Evolutionary conservation across 345 rosid genomes (phyloP).

Genomic region (Jatropha curcas): DNA sequence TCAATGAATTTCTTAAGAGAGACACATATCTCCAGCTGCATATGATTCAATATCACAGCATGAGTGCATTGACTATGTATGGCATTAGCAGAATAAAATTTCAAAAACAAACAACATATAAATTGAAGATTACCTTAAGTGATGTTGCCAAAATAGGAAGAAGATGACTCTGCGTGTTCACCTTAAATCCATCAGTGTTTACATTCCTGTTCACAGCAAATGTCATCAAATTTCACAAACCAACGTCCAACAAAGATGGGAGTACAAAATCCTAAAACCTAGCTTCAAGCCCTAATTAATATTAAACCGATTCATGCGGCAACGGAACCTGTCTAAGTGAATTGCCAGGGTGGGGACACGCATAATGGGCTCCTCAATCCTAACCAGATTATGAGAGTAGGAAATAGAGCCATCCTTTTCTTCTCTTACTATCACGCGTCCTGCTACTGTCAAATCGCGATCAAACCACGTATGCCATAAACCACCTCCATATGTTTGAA

Average conservation of each 20-base stretch:
- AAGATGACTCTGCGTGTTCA: slow-evolving; percentile 85
- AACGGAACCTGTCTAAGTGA: slow-evolving; percentile 79
- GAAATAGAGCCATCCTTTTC: slow-evolving; percentile 56
- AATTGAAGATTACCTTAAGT: slow-evolving; percentile 55
- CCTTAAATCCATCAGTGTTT: slow-evolving; percentile 83
- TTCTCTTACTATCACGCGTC: slow-evolving; percentile 71
- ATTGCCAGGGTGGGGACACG: slow-evolving; percentile 93
- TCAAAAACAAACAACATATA: background rate
- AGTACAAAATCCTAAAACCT: slow-evolving; percentile 5
- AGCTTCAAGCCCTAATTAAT: background rate
- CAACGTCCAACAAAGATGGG: background rate
- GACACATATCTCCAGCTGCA: background rate
- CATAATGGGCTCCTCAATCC: slow-evolving; percentile 84
- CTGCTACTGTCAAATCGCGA: slow-evolving; percentile 94
- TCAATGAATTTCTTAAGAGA: too few species aligned
- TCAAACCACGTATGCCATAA: slow-evolving; percentile 99
- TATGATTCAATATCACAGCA: background rate
- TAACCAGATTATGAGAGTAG: slow-evolving; percentile 69
- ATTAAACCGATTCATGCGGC: background rate
- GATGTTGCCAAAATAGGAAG: slow-evolving; percentile 87
- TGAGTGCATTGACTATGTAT: too few species aligned
- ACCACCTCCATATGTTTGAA: slow-evolving; percentile 93
- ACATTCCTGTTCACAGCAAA: slow-evolving; percentile 54
- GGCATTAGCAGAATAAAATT: background rate
- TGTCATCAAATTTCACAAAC: background rate